Conservation (phyloP, 768 basidiomycete genomes). For the Pleurotus ostreatus region DNA sequence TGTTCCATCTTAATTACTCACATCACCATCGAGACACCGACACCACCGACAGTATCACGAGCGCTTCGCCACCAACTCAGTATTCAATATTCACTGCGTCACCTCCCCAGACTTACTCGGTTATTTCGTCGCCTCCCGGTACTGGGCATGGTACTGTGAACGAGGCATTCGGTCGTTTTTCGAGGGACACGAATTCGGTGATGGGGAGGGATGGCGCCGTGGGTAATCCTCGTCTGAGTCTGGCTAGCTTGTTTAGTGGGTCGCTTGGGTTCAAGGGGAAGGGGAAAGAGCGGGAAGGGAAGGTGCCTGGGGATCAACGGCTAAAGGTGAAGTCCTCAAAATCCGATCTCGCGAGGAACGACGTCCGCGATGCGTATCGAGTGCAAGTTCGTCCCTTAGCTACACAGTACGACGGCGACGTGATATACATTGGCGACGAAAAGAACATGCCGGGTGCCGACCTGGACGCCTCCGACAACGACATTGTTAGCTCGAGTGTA, state of each 20-base stretch:
- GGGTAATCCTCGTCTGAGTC: neutral
- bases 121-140: conserved; percentile 1
- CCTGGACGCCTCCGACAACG: neutral
- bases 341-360: neutral
- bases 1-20: neutral
- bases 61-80: neutral
- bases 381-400: neutral
- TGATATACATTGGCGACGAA: neutral
- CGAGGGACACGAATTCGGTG: neutral
- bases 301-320: neutral
- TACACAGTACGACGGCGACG: neutral
- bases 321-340: neutral
- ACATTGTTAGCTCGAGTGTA: neutral
- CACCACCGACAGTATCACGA: neutral
- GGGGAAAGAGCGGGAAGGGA: neutral
- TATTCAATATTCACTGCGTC: conserved; percentile 6
- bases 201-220: neutral
- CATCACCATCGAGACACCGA: neutral
- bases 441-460: neutral
- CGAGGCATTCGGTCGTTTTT: neutral
- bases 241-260: conserved; percentile 9
- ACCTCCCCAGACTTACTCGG: conserved; percentile 3
- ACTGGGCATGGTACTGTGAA: neutral
- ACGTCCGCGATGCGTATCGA: neutral
- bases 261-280: conserved; percentile 2